Percentiles rank a stretch among this genome's conserved stretches.
Evolutionary conservation across 2,329 filamentous ascomycete genomes (phyloP).

Genomic region (Epichloe glyceriae): DNA sequence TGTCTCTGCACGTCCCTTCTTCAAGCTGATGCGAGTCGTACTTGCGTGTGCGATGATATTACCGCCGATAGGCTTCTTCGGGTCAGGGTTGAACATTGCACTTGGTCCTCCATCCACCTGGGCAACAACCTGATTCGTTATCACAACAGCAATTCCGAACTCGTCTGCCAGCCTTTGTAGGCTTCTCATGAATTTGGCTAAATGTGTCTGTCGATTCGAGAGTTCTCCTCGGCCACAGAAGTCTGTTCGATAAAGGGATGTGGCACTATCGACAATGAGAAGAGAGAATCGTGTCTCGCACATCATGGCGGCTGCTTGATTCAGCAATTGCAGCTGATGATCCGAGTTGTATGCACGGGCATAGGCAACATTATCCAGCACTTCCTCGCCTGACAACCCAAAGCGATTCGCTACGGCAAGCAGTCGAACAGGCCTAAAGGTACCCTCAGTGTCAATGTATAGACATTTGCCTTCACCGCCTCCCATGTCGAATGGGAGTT

Average conservation of each 20-base stretch:
- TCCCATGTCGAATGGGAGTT: constrained; percentile 96
- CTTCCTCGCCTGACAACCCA: constrained; percentile 89
- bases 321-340: constrained; percentile 87
- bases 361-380: constrained; percentile 96
- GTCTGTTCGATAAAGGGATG: constrained; percentile 88
- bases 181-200: constrained; percentile 80
- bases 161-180: constrained; percentile 66
- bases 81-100: constrained; percentile 98
- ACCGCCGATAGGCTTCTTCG: constrained; percentile 96
- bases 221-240: constrained; percentile 95
- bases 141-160: constrained; percentile 96
- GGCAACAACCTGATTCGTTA: constrained; percentile 96
- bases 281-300: constrained; percentile 96
- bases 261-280: constrained; percentile 90
- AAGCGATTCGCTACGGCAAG: constrained; percentile 89
- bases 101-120: constrained; percentile 94
- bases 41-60: constrained; percentile 98
- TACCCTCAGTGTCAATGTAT: constrained; percentile 97
- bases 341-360: constrained; percentile 97
- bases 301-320: constrained; percentile 97
- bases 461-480: constrained; percentile 96
- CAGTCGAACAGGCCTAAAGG: constrained; percentile 82
- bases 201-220: constrained; percentile 79
- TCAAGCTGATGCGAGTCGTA: constrained; percentile 85
- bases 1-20: constrained; percentile 91